Evolutionary conservation across 441 rosid genomes (phyloP), one percentile per base, ranked within the genome.

Genomic region (Pelargonium fulgidum): DNA sequence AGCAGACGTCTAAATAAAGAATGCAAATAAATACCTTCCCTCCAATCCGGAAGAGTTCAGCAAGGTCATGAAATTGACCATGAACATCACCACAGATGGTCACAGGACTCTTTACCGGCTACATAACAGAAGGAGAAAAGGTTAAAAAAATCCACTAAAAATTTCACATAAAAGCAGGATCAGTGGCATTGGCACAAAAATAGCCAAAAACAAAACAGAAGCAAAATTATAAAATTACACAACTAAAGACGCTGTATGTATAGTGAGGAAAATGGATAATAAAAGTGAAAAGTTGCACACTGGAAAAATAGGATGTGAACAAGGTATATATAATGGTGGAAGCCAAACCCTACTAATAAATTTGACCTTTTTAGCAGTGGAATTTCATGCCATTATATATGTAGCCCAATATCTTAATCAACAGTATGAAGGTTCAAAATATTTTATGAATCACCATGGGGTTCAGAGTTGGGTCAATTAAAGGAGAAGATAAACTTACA

Each of bases 81-180:
- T 92, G 97, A 71, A 92, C 88, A 78, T 92, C 97, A 75, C 96
- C 96, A 58, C 96, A 89, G 59, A 92, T 88, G 72, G 97, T 92
- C 71, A 91, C 93, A 56, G 93, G 95, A 74, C 96, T 89, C 82
- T 85, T 88, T 65, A 89, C 97, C 75, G 94, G 97, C 96, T 92
- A 85, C 77, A 78, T 44, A 12, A 47, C 58, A 77, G 12, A 70
- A 52, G 74, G 12, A 5, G 17, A 50, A 19, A 16, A 62, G 36
- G 33, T 14, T 5, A 22, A 24, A 50, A 4, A n/a, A 50, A n/a
- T 3, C 58, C 58, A n/a, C 58, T 50, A 12, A 12, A 50, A n/a
- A 12, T 50, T 50, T 50, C 58, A 50, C 16, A 50, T 50, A 50
- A 6, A 50, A 13, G 17, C 16, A 12, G n/a, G 14, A 64, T 68